A percentile compares a stretch with the other conserved stretches of the same genome.
Conservation (phyloP, 805 yeast genomes). For the Debaryomyces prosopidis region DNA sequence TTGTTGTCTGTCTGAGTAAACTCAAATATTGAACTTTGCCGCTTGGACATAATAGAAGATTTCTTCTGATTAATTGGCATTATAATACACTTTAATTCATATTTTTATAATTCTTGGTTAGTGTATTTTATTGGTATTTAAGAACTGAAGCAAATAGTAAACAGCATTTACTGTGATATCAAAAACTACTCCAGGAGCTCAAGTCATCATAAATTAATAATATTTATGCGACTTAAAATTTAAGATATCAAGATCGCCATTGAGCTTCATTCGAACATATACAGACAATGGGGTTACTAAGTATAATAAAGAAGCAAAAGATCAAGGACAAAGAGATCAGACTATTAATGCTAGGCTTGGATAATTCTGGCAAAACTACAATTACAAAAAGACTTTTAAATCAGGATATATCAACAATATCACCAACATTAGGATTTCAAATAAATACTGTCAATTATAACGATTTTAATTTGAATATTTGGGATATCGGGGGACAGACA, state of each 20-base stretch:
- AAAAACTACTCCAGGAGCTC: no score
- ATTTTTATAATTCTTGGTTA: not conserved
- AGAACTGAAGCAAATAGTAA: no score
- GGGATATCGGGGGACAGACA: slow-evolving; percentile 84
- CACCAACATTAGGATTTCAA: slow-evolving; percentile 91
- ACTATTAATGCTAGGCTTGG: slow-evolving; percentile 78
- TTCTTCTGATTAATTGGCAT: not conserved
- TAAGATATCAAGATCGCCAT: no score
- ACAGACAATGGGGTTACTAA: slow-evolving; percentile 69
- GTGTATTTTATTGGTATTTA: no score
- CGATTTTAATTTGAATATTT: slow-evolving; percentile 54
- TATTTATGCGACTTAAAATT: no score
- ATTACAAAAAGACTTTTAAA: slow-evolving; percentile 61
- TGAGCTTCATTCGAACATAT: no score
- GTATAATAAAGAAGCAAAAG: slow-evolving; percentile 80
- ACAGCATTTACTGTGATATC: no score
- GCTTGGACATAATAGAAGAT: slow-evolving; percentile 6
- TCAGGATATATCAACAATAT: slow-evolving; percentile 52
- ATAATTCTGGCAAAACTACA: slow-evolving; percentile 90
- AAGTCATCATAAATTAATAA: no score
- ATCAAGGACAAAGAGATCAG: slow-evolving; percentile 76
- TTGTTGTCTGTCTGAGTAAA: slow-evolving; percentile 8
- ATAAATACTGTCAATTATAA: slow-evolving; percentile 57
- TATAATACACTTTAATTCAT: not conserved
- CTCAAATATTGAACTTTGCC: slow-evolving; percentile 27